Percentiles rank a stretch among this genome's conserved stretches.
Evolutionary conservation across 805 yeast species (phyloP).

Genomic region (Cyberlindnera euphorbiiphila): DNA sequence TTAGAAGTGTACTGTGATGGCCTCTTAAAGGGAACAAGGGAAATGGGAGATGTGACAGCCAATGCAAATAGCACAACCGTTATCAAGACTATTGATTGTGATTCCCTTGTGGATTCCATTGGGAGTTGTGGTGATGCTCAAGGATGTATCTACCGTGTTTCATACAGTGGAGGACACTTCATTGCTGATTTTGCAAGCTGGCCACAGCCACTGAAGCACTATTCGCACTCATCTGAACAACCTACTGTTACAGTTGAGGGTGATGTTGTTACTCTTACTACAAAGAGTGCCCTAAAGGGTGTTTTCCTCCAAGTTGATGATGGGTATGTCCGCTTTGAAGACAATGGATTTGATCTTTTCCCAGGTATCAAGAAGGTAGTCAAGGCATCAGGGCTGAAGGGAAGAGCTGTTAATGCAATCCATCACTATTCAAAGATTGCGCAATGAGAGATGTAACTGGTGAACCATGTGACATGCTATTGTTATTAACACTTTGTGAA

Average conservation of each 20-base stretch:
- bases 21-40: not conserved
- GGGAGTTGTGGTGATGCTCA: not conserved
- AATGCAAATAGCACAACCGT: constrained; percentile 10
- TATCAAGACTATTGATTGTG: not conserved
- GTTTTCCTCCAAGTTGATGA: constrained; percentile 33
- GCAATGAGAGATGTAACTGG: not conserved
- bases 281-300: constrained; percentile 41
- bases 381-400: constrained; percentile 2
- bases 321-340: constrained; percentile 29
- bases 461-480: no score
- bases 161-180: constrained; percentile 3
- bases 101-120: not conserved
- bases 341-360: constrained; percentile 47
- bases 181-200: constrained; percentile 39
- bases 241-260: constrained; percentile 27
- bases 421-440: constrained; percentile 11
- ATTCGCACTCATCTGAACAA: constrained; percentile 21
- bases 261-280: constrained; percentile 25
- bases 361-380: constrained; percentile 31
- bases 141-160: constrained; percentile 16
- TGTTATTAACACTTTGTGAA: no score
- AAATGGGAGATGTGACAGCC: not conserved
- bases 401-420: constrained; percentile 3
- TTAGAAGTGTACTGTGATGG: constrained; percentile 11
- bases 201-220: constrained; percentile 38